Percentiles rank a stretch among this genome's conserved stretches.
These are phyloP conservation scores for Leccinum disarticulatum DNA, from an alignment of 768 basidiomycete genomes.

Conservation along the genomic window DNA sequence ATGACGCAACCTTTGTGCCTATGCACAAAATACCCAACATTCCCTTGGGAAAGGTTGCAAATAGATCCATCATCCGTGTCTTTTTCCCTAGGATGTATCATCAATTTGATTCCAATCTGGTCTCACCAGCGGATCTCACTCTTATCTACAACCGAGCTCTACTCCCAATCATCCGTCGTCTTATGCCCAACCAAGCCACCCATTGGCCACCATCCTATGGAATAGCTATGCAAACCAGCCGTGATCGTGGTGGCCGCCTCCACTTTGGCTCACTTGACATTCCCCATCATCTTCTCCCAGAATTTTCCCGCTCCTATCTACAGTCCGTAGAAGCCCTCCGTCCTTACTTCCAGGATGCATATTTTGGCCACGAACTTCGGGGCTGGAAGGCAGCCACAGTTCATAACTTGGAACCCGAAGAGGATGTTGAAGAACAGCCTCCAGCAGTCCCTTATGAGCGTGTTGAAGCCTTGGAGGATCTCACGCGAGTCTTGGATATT, in stretches of 20 bases:
- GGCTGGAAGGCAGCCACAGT: background rate
- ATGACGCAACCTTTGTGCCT: background rate
- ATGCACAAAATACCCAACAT: constrained; percentile 7
- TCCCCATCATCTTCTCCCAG: background rate
- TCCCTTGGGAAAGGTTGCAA: background rate
- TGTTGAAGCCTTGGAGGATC: too few species aligned
- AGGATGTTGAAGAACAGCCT: background rate
- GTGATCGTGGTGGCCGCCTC: background rate
- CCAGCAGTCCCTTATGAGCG: background rate
- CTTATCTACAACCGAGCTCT: background rate
- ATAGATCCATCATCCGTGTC: background rate
- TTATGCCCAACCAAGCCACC: background rate
- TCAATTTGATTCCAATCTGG: background rate
- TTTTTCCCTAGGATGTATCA: constrained; percentile 7
- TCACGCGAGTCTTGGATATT: too few species aligned
- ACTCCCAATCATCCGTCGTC: background rate
- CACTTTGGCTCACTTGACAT: background rate
- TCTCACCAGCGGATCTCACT: background rate
- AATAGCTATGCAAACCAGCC: background rate
- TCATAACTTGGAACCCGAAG: background rate
- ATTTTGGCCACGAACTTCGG: too few species aligned
- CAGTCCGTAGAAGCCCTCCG: background rate
- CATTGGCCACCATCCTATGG: constrained; percentile 3
- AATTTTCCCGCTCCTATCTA: background rate
- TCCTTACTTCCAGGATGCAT: background rate